Evolutionary conservation across 768 basidiomycete genomes (phyloP).

Genomic region (Dacryopinax spathularia): DNA sequence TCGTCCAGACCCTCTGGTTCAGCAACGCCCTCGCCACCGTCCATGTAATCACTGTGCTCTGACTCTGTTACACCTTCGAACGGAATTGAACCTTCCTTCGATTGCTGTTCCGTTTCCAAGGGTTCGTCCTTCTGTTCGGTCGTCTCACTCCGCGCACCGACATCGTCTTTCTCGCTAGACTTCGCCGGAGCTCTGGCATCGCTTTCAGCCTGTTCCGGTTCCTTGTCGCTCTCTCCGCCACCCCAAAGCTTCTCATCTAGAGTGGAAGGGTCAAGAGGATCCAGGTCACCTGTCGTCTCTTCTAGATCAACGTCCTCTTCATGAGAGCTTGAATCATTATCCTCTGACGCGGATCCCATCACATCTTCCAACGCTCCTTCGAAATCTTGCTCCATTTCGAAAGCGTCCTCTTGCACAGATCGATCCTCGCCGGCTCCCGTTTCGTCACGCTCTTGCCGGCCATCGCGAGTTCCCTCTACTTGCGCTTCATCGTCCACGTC

Average conservation of each 20-base stretch:
- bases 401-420: slow-evolving; percentile 54
- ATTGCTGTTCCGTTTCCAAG: no score
- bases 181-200: slow-evolving; percentile 16
- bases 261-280: slow-evolving; percentile 64
- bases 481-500: slow-evolving; percentile 95
- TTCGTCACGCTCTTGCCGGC: slow-evolving; percentile 28
- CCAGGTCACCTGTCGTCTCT: slow-evolving; percentile 70
- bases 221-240: no score
- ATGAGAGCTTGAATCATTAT: slow-evolving; percentile 37
- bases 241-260: slow-evolving; percentile 98
- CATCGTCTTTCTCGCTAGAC: slow-evolving; percentile 18
- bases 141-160: slow-evolving; percentile 28
- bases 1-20: slow-evolving; percentile 55
- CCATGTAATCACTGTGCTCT: slow-evolving; percentile 13
- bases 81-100: no score
- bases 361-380: slow-evolving; percentile 77
- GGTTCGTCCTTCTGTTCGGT: slow-evolving; percentile 37
- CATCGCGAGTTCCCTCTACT: slow-evolving; percentile 73
- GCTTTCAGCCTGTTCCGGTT: not conserved
- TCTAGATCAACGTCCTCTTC: slow-evolving; percentile 52
- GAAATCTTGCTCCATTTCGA: slow-evolving; percentile 87
- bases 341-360: slow-evolving; percentile 34
- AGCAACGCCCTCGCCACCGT: slow-evolving; percentile 26
- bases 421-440: slow-evolving; percentile 33
- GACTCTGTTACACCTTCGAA: slow-evolving; percentile 27